phyloP scores from a whole-genome alignment of 2,329 filamentous ascomycete species.

The Sclerotinia sclerotiorum region DNA sequence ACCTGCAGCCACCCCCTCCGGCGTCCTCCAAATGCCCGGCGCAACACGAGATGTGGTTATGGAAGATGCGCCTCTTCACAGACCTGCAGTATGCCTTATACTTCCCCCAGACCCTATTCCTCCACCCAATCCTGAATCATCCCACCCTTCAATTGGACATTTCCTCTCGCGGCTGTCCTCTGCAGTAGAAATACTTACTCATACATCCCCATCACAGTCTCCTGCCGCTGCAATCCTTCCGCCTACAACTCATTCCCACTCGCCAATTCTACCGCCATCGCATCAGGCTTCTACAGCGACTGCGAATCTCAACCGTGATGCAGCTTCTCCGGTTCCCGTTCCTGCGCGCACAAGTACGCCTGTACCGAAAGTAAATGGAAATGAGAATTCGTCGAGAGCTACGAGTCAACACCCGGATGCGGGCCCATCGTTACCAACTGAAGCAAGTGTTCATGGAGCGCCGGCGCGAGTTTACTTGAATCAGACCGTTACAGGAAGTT shows the following conservation, averaged over 20 bases:
- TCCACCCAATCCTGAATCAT: not conserved
- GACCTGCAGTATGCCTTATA: constrained; percentile 31
- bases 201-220: constrained; percentile 9
- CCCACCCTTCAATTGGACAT: constrained; percentile 4
- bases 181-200: constrained; percentile 19
- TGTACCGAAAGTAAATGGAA: constrained; percentile 40
- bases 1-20: constrained; percentile 3
- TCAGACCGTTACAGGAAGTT: constrained; percentile 63
- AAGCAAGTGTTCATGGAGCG: constrained; percentile 64
- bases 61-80: constrained; percentile 34
- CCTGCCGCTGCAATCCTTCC: constrained; percentile 3
- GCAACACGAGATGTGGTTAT: constrained; percentile 35
- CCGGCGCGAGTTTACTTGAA: constrained; percentile 71
- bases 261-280: constrained; percentile 22
- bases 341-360: constrained; percentile 51
- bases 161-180: constrained; percentile 13
- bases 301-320: constrained; percentile 24
- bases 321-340: constrained; percentile 33
- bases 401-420: constrained; percentile 57
- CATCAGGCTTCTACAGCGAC: constrained; percentile 30
- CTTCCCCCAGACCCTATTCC: constrained; percentile 8
- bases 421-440: constrained; percentile 54
- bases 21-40: constrained; percentile 27
- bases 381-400: constrained; percentile 47
- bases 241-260: not conserved